A percentile compares a stretch with the other conserved stretches of the same genome.
phyloP scores from a whole-genome alignment of 2,329 filamentous ascomycete species.

The Pestalotiopsis fici region DNA sequence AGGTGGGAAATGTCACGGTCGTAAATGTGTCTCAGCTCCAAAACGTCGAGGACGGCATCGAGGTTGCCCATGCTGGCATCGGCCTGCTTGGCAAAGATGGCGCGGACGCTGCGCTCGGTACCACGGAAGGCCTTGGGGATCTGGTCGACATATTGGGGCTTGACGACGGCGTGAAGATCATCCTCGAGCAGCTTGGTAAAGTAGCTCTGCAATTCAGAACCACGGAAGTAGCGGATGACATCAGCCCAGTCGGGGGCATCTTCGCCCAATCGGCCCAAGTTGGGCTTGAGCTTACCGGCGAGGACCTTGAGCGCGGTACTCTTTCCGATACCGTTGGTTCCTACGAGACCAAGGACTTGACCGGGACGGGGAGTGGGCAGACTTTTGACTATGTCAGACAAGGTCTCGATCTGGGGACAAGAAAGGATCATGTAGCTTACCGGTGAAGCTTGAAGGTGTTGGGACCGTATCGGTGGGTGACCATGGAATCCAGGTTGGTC shows the following conservation, averaged over 20 bases:
- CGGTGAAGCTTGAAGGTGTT: conserved; percentile 99
- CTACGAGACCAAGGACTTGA: conserved; percentile 78
- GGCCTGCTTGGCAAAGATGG: conserved; percentile 66
- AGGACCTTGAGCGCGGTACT: conserved; percentile 99
- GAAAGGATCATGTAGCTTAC: not conserved
- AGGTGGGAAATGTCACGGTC: conserved; percentile 86
- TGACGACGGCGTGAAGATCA: conserved; percentile 95
- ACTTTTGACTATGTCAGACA: conserved; percentile 6
- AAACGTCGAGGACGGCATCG: conserved; percentile 77
- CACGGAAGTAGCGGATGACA: conserved; percentile 97
- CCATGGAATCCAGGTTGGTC: conserved; percentile 96
- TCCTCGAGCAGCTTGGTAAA: conserved; percentile 98
- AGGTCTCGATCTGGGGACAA: not conserved
- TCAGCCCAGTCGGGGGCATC: conserved; percentile 99
- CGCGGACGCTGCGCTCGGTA: conserved; percentile 75
- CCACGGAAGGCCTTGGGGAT: conserved; percentile 90
- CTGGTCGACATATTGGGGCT: conserved; percentile 99
- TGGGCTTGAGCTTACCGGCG: conserved; percentile 97
- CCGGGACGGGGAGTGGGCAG: conserved; percentile 94
- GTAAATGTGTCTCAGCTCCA: conserved; percentile 87
- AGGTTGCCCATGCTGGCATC: conserved; percentile 78
- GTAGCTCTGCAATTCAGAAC: conserved; percentile 98
- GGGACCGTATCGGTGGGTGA: conserved; percentile 97
- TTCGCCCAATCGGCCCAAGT: conserved; percentile 90
- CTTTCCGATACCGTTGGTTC: conserved; percentile 99